Conservation (phyloP, 257 asterid genomes). For the Salvia hispanica region DNA sequence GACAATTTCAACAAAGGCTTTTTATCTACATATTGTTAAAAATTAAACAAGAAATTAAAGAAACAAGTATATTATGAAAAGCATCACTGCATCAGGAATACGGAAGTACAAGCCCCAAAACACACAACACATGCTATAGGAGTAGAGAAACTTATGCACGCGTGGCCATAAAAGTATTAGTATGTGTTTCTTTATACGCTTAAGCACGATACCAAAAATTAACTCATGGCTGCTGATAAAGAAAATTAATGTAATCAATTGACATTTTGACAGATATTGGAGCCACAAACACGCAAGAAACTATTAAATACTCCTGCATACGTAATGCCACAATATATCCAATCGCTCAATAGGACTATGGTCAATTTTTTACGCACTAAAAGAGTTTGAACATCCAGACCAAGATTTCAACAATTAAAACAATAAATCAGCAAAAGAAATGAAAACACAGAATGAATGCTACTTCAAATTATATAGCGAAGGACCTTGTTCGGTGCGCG, state of each 20-base stretch:
- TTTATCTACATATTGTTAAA: background rate
- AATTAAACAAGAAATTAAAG: background rate
- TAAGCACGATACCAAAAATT: background rate
- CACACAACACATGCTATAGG: no score
- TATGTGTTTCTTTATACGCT: background rate
- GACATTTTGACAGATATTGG: background rate
- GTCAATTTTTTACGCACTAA: constrained; percentile 2
- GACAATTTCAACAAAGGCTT: background rate
- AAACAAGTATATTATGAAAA: no score
- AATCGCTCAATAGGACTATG: background rate
- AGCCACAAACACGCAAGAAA: background rate
- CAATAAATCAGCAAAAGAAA: background rate
- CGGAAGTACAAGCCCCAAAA: no score
- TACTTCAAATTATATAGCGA: constrained; percentile 1
- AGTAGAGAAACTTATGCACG: background rate
- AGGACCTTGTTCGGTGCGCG: constrained; percentile 70
- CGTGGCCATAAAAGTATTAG: background rate
- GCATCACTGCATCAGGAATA: no score
- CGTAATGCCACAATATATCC: background rate
- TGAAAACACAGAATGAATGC: constrained; percentile 1
- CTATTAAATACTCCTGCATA: background rate
- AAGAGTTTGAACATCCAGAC: background rate
- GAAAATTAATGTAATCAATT: background rate
- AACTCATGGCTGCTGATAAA: background rate
- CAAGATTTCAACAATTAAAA: constrained; percentile 4